Conservation (phyloP, 2,329 filamentous ascomycete genomes). For the Trichoderma guizhouense region DNA sequence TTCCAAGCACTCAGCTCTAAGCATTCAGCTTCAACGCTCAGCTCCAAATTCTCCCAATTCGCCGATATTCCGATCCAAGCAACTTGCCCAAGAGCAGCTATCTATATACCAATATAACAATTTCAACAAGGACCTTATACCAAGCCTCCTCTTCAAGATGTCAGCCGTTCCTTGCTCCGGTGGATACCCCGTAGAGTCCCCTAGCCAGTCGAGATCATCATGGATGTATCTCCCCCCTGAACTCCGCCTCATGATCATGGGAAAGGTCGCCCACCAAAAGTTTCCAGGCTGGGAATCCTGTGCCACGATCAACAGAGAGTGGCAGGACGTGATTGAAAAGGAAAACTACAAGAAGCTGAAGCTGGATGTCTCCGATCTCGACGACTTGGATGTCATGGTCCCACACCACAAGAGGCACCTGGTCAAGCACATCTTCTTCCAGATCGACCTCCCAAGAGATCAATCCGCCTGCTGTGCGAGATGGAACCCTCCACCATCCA, state of each 20-base stretch:
- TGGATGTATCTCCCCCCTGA: constrained; percentile 28
- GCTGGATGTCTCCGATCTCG: constrained; percentile 26
- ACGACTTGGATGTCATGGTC: constrained; percentile 23
- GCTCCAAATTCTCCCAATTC: neutral
- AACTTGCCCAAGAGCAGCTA: neutral
- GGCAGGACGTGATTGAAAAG: constrained; percentile 31
- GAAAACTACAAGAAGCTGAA: constrained; percentile 29
- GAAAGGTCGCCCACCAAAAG: constrained; percentile 27
- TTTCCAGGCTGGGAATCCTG: constrained; percentile 31
- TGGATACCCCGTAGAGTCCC: neutral
- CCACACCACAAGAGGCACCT: constrained; percentile 21
- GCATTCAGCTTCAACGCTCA: neutral
- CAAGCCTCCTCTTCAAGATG: neutral
- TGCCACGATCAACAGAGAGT: constrained; percentile 36
- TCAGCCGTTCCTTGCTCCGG: neutral
- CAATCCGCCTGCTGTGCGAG: constrained; percentile 21
- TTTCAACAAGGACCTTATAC: neutral
- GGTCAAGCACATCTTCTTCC: constrained; percentile 30
- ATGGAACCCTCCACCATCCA: neutral
- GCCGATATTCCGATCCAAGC: neutral
- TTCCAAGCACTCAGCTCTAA: neutral
- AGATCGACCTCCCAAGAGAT: constrained; percentile 31
- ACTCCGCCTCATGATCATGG: constrained; percentile 33
- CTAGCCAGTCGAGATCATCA: neutral
- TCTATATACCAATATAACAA: neutral